Percentiles rank a stretch among this genome's conserved stretches.
Evolutionary conservation across 202 grass and related monocot genomes (phyloP).

Genomic region (Dendrocalamus latiflorus): DNA sequence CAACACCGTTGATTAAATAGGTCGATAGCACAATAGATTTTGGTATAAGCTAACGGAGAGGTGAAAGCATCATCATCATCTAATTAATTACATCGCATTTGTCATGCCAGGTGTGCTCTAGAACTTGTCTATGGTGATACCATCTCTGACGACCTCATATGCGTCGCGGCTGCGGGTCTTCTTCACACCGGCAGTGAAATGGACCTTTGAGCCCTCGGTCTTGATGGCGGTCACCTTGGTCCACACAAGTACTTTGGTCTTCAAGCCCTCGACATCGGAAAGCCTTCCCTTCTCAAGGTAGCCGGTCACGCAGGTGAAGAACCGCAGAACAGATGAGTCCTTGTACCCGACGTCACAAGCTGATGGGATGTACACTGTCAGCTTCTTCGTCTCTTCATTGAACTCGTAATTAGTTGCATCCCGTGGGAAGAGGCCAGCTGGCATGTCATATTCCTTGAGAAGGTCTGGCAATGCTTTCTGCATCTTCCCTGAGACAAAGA

Average conservation of each 20-base stretch:
- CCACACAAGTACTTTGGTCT: slow-evolving; percentile 90
- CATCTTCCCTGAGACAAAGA: slow-evolving; percentile 68
- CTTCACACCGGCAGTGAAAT: slow-evolving; percentile 74
- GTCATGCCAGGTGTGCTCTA: slow-evolving; percentile 38
- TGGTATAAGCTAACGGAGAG: neutral
- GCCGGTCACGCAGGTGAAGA: slow-evolving; percentile 74
- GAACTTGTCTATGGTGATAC: slow-evolving; percentile 83
- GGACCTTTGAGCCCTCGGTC: slow-evolving; percentile 79
- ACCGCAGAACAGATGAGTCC: slow-evolving; percentile 87
- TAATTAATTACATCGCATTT: slow-evolving; percentile 34
- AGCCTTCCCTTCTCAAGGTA: slow-evolving; percentile 92
- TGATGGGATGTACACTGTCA: slow-evolving; percentile 71
- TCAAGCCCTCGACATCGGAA: slow-evolving; percentile 77
- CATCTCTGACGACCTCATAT: slow-evolving; percentile 84
- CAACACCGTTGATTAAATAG: neutral
- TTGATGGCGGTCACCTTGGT: slow-evolving; percentile 72
- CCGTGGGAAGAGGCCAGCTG: slow-evolving; percentile 75
- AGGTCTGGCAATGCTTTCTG: slow-evolving; percentile 84
- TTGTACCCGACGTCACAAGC: slow-evolving; percentile 88
- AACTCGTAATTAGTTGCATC: slow-evolving; percentile 94
- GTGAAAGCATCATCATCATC: neutral
- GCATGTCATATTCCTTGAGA: slow-evolving; percentile 82
- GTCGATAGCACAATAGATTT: neutral
- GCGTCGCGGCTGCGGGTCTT: slow-evolving; percentile 70
- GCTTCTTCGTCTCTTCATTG: slow-evolving; percentile 81